Evolutionary conservation across 345 rosid genomes (phyloP), one percentile per base, ranked within the genome.

Genomic region (Nephelium lappaceum): DNA sequence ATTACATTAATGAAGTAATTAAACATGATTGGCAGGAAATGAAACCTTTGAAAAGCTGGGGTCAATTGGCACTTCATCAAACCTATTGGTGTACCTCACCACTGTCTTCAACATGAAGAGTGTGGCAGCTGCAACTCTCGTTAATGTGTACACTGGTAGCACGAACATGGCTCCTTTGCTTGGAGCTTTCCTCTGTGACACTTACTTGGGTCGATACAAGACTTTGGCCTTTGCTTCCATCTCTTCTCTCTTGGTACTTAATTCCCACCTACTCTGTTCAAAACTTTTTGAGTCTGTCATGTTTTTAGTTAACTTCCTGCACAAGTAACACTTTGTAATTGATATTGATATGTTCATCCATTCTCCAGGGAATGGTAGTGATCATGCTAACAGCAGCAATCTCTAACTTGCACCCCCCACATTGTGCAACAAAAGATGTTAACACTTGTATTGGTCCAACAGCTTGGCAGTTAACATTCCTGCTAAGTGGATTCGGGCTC

Each of bases 31-130:
- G 3, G 75, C 75, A 84, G 87, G 87, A 71, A 84, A 84, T 78
- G 86, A 84, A 72, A 80, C 85, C 0, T 86, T 84, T 63, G 89
- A 86, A 75, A 86, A 86, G 82, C 75, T 84, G 11, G 89, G 89
- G 0, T 78, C 87, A 0, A 10, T 84, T 4, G 89, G 87, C 0
- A 74, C 89, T 8, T 19, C 67, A 2, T 10, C 85, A 69, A 86
- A 86, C 69, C 79, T 86, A 6, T 51, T 72, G 60, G 83, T 84
- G 23, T 86, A 86, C 53, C 75, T 86, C 10, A 82, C 75, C 0
- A 84, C 81, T 14, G 84, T 84, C 2, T 86, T 86, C 74, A 78
- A 86, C 79, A 78, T 86, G 85, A 82, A 75, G 77, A 82, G 72
- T 68, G 73, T 86, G 18, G 58, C 77, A 0, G 89, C 86, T 3